Evolutionary conservation across 805 yeast species (phyloP).

Genomic region (Candida wancherniae): DNA sequence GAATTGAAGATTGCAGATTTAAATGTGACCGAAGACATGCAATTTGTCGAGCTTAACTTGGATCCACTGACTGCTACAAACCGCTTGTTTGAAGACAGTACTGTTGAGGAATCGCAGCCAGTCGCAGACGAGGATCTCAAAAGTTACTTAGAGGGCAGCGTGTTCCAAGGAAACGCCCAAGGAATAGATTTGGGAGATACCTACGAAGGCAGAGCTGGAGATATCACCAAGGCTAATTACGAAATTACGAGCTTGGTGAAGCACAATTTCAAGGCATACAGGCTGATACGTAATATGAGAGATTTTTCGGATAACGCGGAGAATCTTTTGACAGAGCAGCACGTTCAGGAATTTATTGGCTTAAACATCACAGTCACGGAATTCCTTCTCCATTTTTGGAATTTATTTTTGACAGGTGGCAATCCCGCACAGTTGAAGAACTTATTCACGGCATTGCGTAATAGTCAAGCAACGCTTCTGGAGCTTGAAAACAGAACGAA

Average conservation of each 20-base stretch:
- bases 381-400: constrained; percentile 42
- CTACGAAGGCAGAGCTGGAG: constrained; percentile 25
- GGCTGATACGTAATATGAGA: constrained; percentile 22
- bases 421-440: constrained; percentile 36
- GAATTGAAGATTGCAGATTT: constrained; percentile 51
- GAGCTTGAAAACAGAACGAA: constrained; percentile 24
- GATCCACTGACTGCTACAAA: constrained; percentile 19
- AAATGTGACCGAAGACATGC: constrained; percentile 42
- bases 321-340: constrained; percentile 29
- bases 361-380: constrained; percentile 39
- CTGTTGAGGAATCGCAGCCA: constrained; percentile 1
- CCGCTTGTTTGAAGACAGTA: constrained; percentile 16
- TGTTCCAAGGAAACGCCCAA: constrained; percentile 13
- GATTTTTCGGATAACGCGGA: constrained; percentile 11
- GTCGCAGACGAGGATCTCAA: constrained; percentile 5
- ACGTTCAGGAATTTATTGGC: constrained; percentile 31
- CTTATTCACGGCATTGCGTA: constrained; percentile 32
- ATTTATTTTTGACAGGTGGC: constrained; percentile 30
- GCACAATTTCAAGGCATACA: constrained; percentile 51
- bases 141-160: constrained; percentile 13
- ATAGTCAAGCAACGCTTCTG: constrained; percentile 26
- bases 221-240: constrained; percentile 39
- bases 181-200: constrained; percentile 27
- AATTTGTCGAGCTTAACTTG: constrained; percentile 49
- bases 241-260: constrained; percentile 47